These are phyloP conservation scores for Metschnikowia borealis DNA, from an alignment of 805 yeast species.

Conservation along the genomic window DNA sequence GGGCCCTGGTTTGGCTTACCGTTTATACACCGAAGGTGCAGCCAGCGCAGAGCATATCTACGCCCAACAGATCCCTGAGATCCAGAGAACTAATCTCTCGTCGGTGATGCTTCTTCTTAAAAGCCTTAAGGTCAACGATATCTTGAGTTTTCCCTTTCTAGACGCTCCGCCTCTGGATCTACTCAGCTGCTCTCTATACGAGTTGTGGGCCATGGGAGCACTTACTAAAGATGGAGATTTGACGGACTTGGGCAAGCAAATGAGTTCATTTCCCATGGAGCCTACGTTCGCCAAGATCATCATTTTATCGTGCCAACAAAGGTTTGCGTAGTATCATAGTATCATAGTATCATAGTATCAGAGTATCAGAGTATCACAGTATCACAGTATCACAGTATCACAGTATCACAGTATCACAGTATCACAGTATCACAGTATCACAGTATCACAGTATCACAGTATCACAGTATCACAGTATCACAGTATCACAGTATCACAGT, in stretches of 20 bases:
- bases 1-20: conserved; percentile 72
- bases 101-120: conserved; percentile 73
- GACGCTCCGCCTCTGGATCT: conserved; percentile 82
- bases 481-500: no score
- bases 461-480: no score
- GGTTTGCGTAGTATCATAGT: conserved; percentile 40
- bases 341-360: no score
- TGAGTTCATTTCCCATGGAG: conserved; percentile 92
- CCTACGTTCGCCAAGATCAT: conserved; percentile 74
- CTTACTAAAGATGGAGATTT: conserved; percentile 68
- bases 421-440: no score
- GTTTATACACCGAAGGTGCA: conserved; percentile 68
- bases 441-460: no score
- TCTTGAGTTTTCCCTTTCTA: conserved; percentile 69
- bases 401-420: no score
- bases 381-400: no score
- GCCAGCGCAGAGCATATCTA: conserved; percentile 61
- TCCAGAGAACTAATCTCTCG: conserved; percentile 80
- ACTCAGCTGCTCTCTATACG: conserved; percentile 70
- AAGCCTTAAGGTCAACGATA: conserved; percentile 60
- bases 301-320: conserved; percentile 47
- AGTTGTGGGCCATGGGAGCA: conserved; percentile 84
- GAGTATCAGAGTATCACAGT: no score
- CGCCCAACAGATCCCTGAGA: conserved; percentile 80
- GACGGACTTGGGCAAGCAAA: conserved; percentile 70